phyloP scores from a whole-genome alignment of 345 rosid genomes.

The Nasturtium officinale region DNA sequence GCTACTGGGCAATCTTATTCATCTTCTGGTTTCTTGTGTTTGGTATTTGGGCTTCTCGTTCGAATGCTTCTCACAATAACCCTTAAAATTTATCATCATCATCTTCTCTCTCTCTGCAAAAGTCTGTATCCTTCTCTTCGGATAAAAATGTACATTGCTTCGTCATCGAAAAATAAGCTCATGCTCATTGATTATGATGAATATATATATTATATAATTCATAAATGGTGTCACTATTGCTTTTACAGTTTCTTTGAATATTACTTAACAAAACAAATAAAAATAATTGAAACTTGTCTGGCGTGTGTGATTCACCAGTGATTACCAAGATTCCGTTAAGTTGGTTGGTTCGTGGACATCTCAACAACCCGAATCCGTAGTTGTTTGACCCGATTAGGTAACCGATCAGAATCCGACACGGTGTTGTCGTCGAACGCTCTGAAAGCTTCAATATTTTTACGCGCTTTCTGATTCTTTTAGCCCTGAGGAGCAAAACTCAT shows the following conservation, averaged over 20 bases:
- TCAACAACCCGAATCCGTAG: constrained; percentile 48
- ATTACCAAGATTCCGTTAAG: constrained; percentile 39
- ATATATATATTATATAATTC: constrained; percentile 31
- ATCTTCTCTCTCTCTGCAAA: constrained; percentile 27
- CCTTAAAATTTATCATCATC: constrained; percentile 10
- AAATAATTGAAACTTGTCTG: constrained; percentile 32
- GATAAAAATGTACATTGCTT: constrained; percentile 43
- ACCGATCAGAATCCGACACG: constrained; percentile 47
- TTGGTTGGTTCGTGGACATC: constrained; percentile 40
- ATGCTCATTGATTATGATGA: constrained; percentile 39
- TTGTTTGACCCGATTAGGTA: constrained; percentile 39
- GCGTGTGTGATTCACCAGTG: background rate
- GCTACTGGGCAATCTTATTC: constrained; percentile 95
- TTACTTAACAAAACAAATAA: background rate
- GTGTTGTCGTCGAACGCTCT: background rate
- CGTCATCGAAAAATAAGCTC: constrained; percentile 31
- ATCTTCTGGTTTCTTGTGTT: constrained; percentile 98
- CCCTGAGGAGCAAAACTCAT: constrained; percentile 24
- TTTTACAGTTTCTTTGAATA: constrained; percentile 27
- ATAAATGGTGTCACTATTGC: constrained; percentile 3
- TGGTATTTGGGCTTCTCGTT: constrained; percentile 91
- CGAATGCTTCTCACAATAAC: constrained; percentile 32
- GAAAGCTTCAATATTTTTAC: background rate
- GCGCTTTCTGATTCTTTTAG: background rate
- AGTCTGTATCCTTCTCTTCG: constrained; percentile 36